These are phyloP conservation scores for Trypanosoma congolense DNA, from an alignment of 208 protist species.

Conservation along the genomic window DNA sequence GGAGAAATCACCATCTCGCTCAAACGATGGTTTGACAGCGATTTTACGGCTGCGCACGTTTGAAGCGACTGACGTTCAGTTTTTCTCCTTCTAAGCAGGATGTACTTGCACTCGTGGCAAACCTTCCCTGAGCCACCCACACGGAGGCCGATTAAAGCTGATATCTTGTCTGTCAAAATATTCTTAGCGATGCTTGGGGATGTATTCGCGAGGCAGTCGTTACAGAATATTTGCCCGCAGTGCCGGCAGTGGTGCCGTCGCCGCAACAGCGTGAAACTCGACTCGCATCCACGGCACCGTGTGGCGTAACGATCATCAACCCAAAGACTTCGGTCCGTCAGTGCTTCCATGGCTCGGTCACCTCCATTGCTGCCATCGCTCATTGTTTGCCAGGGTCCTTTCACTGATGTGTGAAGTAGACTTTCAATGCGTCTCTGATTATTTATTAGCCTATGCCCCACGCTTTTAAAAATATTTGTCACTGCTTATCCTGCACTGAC, in stretches of 20 bases:
- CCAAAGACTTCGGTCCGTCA: constrained; percentile 42
- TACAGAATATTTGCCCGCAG: constrained; percentile 81
- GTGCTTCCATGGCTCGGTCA: too few relatives aligned
- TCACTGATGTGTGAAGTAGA: too few relatives aligned
- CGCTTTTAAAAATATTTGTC: too few relatives aligned
- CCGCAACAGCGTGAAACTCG: constrained; percentile 53
- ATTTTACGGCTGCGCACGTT: too few relatives aligned
- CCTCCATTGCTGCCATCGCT: too few relatives aligned
- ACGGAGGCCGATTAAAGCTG: constrained; percentile 5
- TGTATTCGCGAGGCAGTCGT: constrained; percentile 36
- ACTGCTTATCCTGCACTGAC: too few relatives aligned
- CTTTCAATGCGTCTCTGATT: too few relatives aligned
- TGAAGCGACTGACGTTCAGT: background rate
- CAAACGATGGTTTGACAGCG: too few relatives aligned
- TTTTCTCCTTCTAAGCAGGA: constrained; percentile 6
- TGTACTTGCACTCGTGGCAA: constrained; percentile 32
- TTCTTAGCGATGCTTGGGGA: constrained; percentile 6
- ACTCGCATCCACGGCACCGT: constrained; percentile 52
- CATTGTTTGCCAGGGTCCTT: too few relatives aligned
- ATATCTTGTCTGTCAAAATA: constrained; percentile 5
- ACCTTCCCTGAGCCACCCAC: constrained; percentile 14
- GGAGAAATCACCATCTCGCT: too few relatives aligned
- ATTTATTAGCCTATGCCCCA: too few relatives aligned
- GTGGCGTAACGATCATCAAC: constrained; percentile 71
- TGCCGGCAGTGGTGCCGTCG: constrained; percentile 77